Base-by-base conservation (phyloP, 169 alveolate genomes). In the Eimeria praecox region DNA sequence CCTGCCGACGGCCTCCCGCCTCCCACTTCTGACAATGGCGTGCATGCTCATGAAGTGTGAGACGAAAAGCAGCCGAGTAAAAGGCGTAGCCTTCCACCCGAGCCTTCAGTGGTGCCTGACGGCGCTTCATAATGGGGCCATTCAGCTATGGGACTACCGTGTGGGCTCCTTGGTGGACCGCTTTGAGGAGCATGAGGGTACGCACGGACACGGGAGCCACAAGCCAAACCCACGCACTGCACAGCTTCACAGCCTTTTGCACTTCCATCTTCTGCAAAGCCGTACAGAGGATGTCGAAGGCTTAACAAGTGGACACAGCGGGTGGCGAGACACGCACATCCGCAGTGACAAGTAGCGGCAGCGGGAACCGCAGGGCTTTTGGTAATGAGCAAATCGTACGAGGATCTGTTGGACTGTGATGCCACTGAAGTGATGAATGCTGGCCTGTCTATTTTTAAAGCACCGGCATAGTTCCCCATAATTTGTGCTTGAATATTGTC, bases 11-110 rank as follows among this genome's bases (percentile, higher is more conserved):
- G 90, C 90, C 90, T 49, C 62, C 73, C 52, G 44, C 56, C 78
- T 52, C 80, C 69, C 44, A 52, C 80, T 56, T n/a, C 52, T 44
- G 77, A 93, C 93, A 71, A 94, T 94, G 95, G 54, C 95, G 88
- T 96, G 91, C 80, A 98, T 99, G 99, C 96, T 98, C 92, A 97
- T 97, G 92, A 98, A 98, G 97, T 99, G 99, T 97, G 99, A 99
- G 95, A 98, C 99, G 40, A 98, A 98, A 96, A 97, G 99, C 92
- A 98, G 98, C 96, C 97, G 99, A 94, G 99, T 99, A 73, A 99
- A 99, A 97, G 99, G 99, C 85, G 95, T 99, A 46, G 96, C 99
- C 82, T 99, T 99, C 96, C 99, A 99, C 98, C 99, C 99, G 59
- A 98, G 98, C 73, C 97, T 98, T 95, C 99, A 99, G 33, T 99